Base-by-base conservation (phyloP, 1,284 basidiomycete genomes). In the Ganoderma meredithae region DNA sequence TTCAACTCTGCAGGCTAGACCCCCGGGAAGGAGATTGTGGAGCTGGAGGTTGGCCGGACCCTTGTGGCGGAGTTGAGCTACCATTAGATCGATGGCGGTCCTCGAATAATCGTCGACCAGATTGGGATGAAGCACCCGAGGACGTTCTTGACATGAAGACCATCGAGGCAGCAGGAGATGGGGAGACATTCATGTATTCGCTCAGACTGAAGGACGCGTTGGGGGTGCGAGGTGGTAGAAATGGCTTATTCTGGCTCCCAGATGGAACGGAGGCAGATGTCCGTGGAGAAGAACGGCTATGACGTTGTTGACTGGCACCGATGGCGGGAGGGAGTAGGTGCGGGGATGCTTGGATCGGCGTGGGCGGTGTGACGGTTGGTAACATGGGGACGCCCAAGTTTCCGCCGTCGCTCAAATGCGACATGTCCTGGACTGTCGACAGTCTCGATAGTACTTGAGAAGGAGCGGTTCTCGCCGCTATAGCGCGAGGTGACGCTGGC, bases 181-280 rank as follows among this genome's bases (percentile, higher is more conserved):
- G 91, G 25, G 91, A 91, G 44, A 89, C 87, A 71, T 93, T 89
- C 75, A 93, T 88, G 75, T 88, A 93, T 67, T 93, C 91, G 72
- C 85, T 85, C 68, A 92, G 81, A 76, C 90, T 90, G 78, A 93
- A 92, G 52, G 82, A 78, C 60, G 79, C 72, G n/a, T 80, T 80
- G 0, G 84, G 83, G 9, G 82, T 84, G 13, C 80, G 79, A 15
- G 85, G 82, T 0, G 77, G 81, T 44, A 78, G 70, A 10, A 64
- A 60, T 43, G 67, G 58, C n/a, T 53, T 69, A 56, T 70, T 69
- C 52, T 55, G 36, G 31, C 56, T 67, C 36, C 61, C 44, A 27
- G 64, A 63, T 2, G 6, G 61, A 44, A 53, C 22, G 39, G 36
- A 31, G 27, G 36, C 7, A 19, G 36, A 53, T 22, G 40, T 9